Evolutionary conservation across 2,329 filamentous ascomycete genomes (phyloP), one percentile per base, ranked within the genome.

Genomic region (Diplodia corticola): DNA sequence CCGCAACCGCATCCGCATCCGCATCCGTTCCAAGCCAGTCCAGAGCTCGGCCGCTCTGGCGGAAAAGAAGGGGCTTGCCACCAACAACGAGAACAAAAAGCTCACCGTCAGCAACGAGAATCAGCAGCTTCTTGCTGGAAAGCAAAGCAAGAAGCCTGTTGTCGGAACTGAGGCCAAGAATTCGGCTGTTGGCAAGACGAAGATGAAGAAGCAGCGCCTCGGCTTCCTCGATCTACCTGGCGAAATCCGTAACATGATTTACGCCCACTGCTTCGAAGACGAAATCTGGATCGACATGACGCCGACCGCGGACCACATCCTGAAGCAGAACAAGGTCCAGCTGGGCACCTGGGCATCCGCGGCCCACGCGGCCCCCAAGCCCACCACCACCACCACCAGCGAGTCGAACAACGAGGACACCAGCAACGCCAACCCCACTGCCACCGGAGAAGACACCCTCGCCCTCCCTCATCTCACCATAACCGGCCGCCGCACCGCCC

Each of bases 181-280:
- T 13, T 22, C 24, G 22, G n/a, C 26, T 7, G 7, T n/a, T 12
- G 44, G n/a, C 40, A 61, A 54, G 17, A 9, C n/a, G 15, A 44
- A 54, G 17, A 9, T 13, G 15, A 44, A 44, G 40, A 44, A 44
- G 35, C 46, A 68, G 9, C 68, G 66, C 5, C 15, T 55, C n/a
- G 72, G 73, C 26, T 78, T 79, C 65, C 69, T 78, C 4, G 63
- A 69, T 1, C 70, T 86, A 0, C 84, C 85, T 0, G 78, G 79
- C 17, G 85, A 87, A 70, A 69, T 86, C 15, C 81, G 85, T 64
- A 76, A 77, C 67, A 70, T 74, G 1, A 83, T 87, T 57, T 87
- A 84, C 70, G 66, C 61, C 9, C 73, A 72, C 69, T 77, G 75
- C 70, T 77, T 77, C 54, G 68, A 40, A 55, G 73, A n/a, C 66